These are phyloP conservation scores for Lactarius deliciosus DNA, from an alignment of 768 basidiomycete genomes.

Conservation along the genomic window DNA sequence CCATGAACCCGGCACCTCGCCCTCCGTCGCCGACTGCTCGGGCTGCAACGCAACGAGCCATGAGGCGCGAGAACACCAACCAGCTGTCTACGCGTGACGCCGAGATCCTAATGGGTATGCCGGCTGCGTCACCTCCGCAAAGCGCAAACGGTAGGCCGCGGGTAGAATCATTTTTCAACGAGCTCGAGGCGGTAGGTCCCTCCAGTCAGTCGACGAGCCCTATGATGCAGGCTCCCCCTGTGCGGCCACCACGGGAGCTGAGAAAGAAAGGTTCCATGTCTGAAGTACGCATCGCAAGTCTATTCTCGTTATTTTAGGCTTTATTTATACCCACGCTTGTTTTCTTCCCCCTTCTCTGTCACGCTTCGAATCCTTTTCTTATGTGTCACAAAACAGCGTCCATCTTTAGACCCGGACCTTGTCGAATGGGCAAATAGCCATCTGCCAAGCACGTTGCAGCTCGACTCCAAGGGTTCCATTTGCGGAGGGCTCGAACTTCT, in stretches of 20 bases:
- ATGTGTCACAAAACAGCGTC: conserved; percentile 24
- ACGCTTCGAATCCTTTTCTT: conserved; percentile 18
- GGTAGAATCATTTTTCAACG: conserved; percentile 56
- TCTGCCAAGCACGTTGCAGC: conserved; percentile 62
- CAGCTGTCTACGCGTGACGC: conserved; percentile 80
- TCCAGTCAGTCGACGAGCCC: conserved; percentile 27
- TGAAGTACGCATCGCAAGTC: conserved; percentile 20
- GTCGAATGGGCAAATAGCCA: conserved; percentile 89
- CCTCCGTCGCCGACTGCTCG: conserved; percentile 90
- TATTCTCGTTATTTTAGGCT: background rate
- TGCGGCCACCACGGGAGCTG: conserved; percentile 67
- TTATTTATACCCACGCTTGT: conserved; percentile 18
- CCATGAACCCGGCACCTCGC: conserved; percentile 93
- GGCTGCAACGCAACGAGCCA: conserved; percentile 83
- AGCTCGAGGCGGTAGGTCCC: conserved; percentile 20
- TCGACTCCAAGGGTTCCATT: conserved; percentile 47
- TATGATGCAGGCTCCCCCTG: conserved; percentile 44
- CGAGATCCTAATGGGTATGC: conserved; percentile 65
- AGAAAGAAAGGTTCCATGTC: conserved; percentile 43
- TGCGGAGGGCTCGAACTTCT: conserved; percentile 77
- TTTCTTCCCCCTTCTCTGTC: background rate
- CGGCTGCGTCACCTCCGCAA: conserved; percentile 41
- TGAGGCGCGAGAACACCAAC: conserved; percentile 81
- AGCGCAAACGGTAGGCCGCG: conserved; percentile 34
- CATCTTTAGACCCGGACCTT: conserved; percentile 48